phyloP scores from a whole-genome alignment of 78 protist species.

The Isochrysis galbana region DNA sequence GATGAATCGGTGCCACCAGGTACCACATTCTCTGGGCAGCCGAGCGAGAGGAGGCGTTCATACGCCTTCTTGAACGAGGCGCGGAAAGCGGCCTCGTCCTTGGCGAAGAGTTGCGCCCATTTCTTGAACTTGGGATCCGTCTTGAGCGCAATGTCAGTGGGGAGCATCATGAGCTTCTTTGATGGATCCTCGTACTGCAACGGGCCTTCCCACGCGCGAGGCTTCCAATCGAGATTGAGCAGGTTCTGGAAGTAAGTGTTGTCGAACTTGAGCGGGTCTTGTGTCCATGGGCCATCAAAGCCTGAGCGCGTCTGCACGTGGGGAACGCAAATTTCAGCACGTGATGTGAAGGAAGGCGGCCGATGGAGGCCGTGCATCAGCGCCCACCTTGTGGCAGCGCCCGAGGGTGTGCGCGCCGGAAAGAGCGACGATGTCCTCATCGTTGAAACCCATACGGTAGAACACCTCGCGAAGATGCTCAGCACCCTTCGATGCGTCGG shows the following conservation, averaged over 20 bases:
- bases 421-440: conserved; percentile 46
- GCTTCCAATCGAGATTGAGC: conserved; percentile 19
- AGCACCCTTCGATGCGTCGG: background rate
- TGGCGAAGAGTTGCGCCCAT: background rate
- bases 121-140: background rate
- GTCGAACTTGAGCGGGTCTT: conserved; percentile 40
- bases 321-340: no score
- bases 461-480: background rate
- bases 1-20: no score
- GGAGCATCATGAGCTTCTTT: conserved; percentile 1
- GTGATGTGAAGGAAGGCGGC: no score
- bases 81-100: background rate
- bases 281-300: conserved; percentile 9
- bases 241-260: conserved; percentile 7
- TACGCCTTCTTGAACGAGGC: background rate
- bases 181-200: background rate
- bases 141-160: background rate
- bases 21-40: background rate
- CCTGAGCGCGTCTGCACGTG: background rate
- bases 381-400: no score
- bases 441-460: conserved; percentile 3
- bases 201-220: background rate
- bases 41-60: background rate
- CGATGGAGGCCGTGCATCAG: no score
- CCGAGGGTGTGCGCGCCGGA: conserved; percentile 54